phyloP scores from a whole-genome alignment of 2,329 filamentous ascomycete genomes.

The Stromatinia cepivora region DNA sequence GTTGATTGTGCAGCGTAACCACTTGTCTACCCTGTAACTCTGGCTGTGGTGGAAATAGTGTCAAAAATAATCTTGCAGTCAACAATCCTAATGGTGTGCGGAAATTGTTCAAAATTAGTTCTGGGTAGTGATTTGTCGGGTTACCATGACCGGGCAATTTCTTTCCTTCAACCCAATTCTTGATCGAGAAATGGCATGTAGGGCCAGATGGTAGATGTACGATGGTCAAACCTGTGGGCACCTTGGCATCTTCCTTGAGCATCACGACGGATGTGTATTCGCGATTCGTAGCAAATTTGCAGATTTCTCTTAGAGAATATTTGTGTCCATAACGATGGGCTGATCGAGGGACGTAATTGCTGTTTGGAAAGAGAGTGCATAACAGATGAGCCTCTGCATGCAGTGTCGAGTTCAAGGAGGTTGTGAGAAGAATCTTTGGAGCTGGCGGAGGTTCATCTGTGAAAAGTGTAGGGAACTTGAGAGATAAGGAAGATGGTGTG shows the following conservation, averaged over 20 bases:
- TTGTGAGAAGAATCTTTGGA: slow-evolving; percentile 91
- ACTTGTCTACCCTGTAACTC: slow-evolving; percentile 87
- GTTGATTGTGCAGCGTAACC: slow-evolving; percentile 89
- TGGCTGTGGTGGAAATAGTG: slow-evolving; percentile 75
- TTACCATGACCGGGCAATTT: slow-evolving; percentile 86
- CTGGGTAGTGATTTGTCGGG: slow-evolving; percentile 85
- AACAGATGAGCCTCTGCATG: slow-evolving; percentile 80
- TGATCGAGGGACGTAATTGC: slow-evolving; percentile 80
- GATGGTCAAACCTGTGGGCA: slow-evolving; percentile 76
- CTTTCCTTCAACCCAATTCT: slow-evolving; percentile 86
- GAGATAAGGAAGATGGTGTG: slow-evolving; percentile 58
- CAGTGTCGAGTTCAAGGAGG: slow-evolving; percentile 82
- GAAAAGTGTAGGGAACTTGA: slow-evolving; percentile 64
- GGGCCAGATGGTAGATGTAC: slow-evolving; percentile 82
- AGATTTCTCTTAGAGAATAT: slow-evolving; percentile 89
- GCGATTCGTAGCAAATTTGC: slow-evolving; percentile 77
- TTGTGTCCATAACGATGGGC: slow-evolving; percentile 83
- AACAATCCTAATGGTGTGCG: slow-evolving; percentile 87
- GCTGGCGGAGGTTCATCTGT: slow-evolving; percentile 56
- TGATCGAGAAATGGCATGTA: slow-evolving; percentile 89
- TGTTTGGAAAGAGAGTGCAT: slow-evolving; percentile 76
- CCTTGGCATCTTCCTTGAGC: slow-evolving; percentile 86
- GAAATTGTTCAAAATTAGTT: slow-evolving; percentile 91
- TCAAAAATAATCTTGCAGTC: slow-evolving; percentile 80
- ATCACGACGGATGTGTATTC: slow-evolving; percentile 83